A percentile compares a stretch with the other conserved stretches of the same genome.
Evolutionary conservation across 1,284 basidiomycete genomes (phyloP).

Genomic region (Sanghuangporus baumii): DNA sequence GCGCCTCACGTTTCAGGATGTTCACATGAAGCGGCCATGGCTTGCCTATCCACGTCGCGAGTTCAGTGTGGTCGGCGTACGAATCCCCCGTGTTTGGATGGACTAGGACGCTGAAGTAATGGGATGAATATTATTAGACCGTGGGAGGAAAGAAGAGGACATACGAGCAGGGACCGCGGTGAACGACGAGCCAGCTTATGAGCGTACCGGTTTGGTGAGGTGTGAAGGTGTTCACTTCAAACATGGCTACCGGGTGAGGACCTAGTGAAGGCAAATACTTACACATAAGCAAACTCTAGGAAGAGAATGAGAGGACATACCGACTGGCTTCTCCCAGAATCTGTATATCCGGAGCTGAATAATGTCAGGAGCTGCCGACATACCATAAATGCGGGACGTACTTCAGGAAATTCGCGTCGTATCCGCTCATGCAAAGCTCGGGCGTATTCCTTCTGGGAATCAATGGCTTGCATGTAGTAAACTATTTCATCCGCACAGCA

Average conservation of each 20-base stretch:
- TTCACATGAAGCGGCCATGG: slow-evolving; percentile 50
- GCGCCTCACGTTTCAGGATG: slow-evolving; percentile 1
- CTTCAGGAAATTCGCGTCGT: slow-evolving; percentile 67
- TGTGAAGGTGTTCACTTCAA: slow-evolving; percentile 62
- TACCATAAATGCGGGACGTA: slow-evolving; percentile 18
- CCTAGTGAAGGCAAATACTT: slow-evolving; percentile 28
- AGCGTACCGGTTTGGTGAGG: slow-evolving; percentile 62
- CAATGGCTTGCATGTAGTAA: slow-evolving; percentile 45
- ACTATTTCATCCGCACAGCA: slow-evolving; percentile 33
- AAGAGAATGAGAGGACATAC: slow-evolving; percentile 27
- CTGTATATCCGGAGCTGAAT: slow-evolving; percentile 56
- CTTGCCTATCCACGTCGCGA: slow-evolving; percentile 65
- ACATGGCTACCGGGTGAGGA: slow-evolving; percentile 63
- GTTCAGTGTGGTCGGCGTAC: slow-evolving; percentile 57
- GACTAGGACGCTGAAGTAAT: slow-evolving; percentile 49
- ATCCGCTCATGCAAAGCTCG: slow-evolving; percentile 60
- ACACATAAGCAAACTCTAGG: not conserved
- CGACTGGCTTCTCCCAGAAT: slow-evolving; percentile 61
- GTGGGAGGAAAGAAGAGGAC: slow-evolving; percentile 25
- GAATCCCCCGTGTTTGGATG: slow-evolving; percentile 67
- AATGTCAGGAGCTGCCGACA: not conserved
- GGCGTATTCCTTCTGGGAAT: slow-evolving; percentile 44
- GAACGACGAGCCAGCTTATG: slow-evolving; percentile 58
- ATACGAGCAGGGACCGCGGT: slow-evolving; percentile 63
- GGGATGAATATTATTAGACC: slow-evolving; percentile 1